phyloP scores from a whole-genome alignment of 768 basidiomycete species.

The Pluteus cervinus region DNA sequence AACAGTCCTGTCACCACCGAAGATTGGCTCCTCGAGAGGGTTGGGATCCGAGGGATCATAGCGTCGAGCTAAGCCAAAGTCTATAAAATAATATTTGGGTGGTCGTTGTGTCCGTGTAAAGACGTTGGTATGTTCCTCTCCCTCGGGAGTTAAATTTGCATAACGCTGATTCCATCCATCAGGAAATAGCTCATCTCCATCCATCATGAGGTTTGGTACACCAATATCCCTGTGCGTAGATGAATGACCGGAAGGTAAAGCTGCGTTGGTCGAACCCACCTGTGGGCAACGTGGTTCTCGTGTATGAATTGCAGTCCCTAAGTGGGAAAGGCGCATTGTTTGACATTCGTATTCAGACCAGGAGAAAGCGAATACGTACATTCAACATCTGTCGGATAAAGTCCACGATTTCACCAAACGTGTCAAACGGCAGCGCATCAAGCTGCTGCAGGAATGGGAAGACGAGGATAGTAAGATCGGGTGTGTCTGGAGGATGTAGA shows the following conservation, averaged over 20 bases:
- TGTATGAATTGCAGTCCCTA: constrained; percentile 33
- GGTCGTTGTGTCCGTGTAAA: constrained; percentile 16
- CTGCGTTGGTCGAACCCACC: constrained; percentile 11
- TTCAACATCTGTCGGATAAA: constrained; percentile 22
- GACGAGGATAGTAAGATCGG: constrained; percentile 14
- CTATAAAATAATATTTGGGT: constrained; percentile 22
- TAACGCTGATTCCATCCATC: constrained; percentile 15
- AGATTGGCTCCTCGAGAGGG: constrained; percentile 21
- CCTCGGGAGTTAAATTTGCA: constrained; percentile 12
- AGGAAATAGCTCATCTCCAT: constrained; percentile 13
- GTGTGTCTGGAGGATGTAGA: constrained; percentile 15
- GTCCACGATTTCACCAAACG: constrained; percentile 24
- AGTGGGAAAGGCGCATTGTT: background rate
- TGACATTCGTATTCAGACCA: background rate
- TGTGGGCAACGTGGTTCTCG: constrained; percentile 20
- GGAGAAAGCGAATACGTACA: constrained; percentile 6
- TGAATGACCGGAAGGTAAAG: background rate
- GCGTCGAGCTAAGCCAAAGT: constrained; percentile 22
- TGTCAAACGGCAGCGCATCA: constrained; percentile 18
- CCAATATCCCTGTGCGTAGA: constrained; percentile 20
- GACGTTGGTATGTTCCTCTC: constrained; percentile 3
- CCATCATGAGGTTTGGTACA: constrained; percentile 24
- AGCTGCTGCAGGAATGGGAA: constrained; percentile 20
- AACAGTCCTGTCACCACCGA: constrained; percentile 41
- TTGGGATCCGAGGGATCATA: constrained; percentile 16